These are phyloP conservation scores for Tricladium varicosporioides DNA, from an alignment of 2,329 filamentous ascomycete genomes.

Conservation along the genomic window DNA sequence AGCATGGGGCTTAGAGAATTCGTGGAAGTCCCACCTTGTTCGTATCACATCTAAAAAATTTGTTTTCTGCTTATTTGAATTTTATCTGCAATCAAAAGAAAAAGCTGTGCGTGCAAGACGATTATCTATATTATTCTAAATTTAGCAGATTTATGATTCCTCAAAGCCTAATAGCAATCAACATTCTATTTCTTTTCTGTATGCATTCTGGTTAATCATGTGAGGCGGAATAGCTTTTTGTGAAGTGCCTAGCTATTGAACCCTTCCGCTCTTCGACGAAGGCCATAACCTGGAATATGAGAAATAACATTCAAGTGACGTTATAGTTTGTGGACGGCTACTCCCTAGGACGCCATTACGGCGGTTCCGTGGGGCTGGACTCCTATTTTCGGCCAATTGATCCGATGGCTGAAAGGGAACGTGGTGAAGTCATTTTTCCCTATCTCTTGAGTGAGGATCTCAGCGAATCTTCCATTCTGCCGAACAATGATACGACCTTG, in stretches of 20 bases:
- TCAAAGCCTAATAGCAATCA: too few relatives aligned
- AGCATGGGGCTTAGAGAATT: too few relatives aligned
- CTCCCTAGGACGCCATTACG: constrained; percentile 1
- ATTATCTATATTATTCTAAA: too few relatives aligned
- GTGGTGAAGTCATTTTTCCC: constrained; percentile 6
- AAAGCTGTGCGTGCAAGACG: too few relatives aligned
- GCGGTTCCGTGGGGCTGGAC: neutral
- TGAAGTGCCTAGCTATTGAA: neutral
- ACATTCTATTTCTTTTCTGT: too few relatives aligned
- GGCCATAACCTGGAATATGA: neutral
- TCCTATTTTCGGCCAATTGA: neutral
- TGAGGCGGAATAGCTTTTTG: too few relatives aligned
- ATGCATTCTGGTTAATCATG: too few relatives aligned
- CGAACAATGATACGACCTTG: constrained; percentile 2
- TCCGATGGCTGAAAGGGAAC: constrained; percentile 12
- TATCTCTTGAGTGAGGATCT: neutral
- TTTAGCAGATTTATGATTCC: too few relatives aligned
- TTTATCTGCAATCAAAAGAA: too few relatives aligned
- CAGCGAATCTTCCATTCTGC: neutral
- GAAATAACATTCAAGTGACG: neutral
- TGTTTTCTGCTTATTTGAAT: too few relatives aligned
- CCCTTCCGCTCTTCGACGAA: neutral
- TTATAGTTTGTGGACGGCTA: neutral
- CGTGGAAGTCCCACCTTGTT: too few relatives aligned
- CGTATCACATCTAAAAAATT: too few relatives aligned